Evolutionary conservation across 2,329 filamentous ascomycete genomes (phyloP).

Genomic region (Colletotrichum abscissum): DNA sequence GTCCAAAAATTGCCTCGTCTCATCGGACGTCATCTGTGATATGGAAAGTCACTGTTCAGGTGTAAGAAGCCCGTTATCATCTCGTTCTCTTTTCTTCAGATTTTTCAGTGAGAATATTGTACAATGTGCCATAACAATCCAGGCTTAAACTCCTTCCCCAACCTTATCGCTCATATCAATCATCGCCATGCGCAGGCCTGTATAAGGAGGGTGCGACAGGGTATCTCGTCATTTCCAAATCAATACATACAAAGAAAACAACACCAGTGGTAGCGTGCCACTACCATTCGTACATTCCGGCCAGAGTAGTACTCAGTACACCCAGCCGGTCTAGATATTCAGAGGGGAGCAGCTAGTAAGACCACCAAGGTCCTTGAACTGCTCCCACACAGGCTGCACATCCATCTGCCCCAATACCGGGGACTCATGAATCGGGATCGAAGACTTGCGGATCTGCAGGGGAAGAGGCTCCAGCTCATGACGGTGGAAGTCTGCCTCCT

Average conservation of each 20-base stretch:
- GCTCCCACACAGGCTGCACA: constrained; percentile 54
- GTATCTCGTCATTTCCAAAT: constrained; percentile 35
- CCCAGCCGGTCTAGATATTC: background rate
- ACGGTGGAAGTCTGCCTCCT: constrained; percentile 31
- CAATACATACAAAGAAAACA: constrained; percentile 14
- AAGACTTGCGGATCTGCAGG: constrained; percentile 37
- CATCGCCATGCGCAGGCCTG: background rate
- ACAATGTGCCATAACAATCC: background rate
- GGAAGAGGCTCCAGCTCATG: constrained; percentile 34
- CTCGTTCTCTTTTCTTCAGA: background rate
- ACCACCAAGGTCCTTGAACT: constrained; percentile 59
- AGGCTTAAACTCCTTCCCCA: background rate
- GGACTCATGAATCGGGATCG: constrained; percentile 20
- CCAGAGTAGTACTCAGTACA: background rate
- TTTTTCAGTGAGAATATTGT: background rate
- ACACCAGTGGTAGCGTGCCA: background rate
- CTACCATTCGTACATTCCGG: background rate
- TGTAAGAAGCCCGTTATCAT: background rate
- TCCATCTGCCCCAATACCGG: constrained; percentile 14
- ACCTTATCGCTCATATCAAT: background rate
- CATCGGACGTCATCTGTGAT: no score
- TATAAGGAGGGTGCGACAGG: constrained; percentile 28
- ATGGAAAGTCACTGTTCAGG: background rate
- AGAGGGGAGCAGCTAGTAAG: constrained; percentile 43
- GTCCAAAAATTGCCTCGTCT: background rate